Evolutionary conservation across 2,329 filamentous ascomycete species (phyloP), one percentile per base, ranked within the genome.

Genomic region (Cladosporium sp.): DNA sequence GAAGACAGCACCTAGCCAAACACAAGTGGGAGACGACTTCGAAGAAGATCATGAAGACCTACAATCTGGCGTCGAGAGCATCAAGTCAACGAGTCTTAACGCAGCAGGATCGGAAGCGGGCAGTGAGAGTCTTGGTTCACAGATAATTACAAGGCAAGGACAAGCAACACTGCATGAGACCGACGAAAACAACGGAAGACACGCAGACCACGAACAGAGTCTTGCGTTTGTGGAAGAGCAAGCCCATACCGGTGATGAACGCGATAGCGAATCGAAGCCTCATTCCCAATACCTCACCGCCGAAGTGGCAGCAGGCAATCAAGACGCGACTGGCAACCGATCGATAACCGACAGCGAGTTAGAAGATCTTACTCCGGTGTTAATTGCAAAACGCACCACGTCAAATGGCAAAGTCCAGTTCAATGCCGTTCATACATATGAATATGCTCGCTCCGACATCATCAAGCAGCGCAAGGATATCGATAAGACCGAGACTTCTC

Each of bases 311-410:
- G 20, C 37, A n/a, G 36, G 39, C n/a, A 17, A 34, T n/a, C 34
- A 29, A 5, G 44, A 47, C 17, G 17, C 24, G 15, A 47, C 34
- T 12, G 36, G 36, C 34, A 38, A 38, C 36, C 44, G 44, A 17
- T 47, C 68, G 87, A 85, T 12, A 82, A 92, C 89, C 59, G 88
- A 90, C 60, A 78, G 86, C 43, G 82, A 83, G 49, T 88, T 95
- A 64, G 90, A 96, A 70, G 85, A 86, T 52, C 89, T 96, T 64
- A 96, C 89, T 60, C 90, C 90, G 0, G 92, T 96, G 43, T 80
- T 86, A 43, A 79, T 96, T 43, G 81, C 85, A 0, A 85, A 82
- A 53, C 85, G 86, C 53, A 84, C 84, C 56, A 83, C 80, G 17
- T 73, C 80, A 34, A 80, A 84, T 43, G 83, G 85, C 2, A 75